Base-by-base conservation (phyloP, 768 basidiomycete genomes). In the Trametes villosa region DNA sequence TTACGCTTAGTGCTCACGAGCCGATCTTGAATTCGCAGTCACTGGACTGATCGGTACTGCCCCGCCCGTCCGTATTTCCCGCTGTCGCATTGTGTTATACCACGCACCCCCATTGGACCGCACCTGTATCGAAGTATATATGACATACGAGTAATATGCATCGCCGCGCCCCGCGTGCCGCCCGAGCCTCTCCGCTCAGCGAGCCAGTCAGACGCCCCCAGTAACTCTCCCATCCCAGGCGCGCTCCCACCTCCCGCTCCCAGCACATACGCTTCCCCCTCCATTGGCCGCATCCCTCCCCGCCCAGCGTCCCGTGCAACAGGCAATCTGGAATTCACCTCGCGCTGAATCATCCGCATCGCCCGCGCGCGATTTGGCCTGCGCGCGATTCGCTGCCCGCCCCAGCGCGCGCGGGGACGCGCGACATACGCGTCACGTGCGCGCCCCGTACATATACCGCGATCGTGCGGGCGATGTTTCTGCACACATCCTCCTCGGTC, bases 371-470 rank as follows among this genome's bases (percentile, higher is more conserved):
- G 54, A 53, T 60, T 64, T 53, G 45, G 30, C 30, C 22, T 9
- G 13, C 45, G 24, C 46, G 45, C 63, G 54, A 64, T 64, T 64
- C 63, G 61, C 54, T 60, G 55, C 40, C 12, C 51, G 22, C 63
- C 40, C n/a, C 45, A 38, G 38, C 30, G 34, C 51, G 40, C 36
- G 58, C 29, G 36, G 47, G 26, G 17, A 20, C 33, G 30, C n/a
- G 47, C 53, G 47, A 38, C 36, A 33, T 12, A 9, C 18, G 30
- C 56, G 48, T 68, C 65, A 66, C 67, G 64, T 69, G 59, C 54
- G 33, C 46, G 47, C 22, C 50, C 20, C 49, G 60, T 69, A 69
- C 68, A 67, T 69, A 68, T 66, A 69, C 64, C 65, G 59, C 61
- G 29, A 63, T 64, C 56, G 57, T 60, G 63, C 63, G 61, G 62